phyloP scores from a whole-genome alignment of 495 filamentous ascomycete species.

The Aspergillus haitiensis region DNA sequence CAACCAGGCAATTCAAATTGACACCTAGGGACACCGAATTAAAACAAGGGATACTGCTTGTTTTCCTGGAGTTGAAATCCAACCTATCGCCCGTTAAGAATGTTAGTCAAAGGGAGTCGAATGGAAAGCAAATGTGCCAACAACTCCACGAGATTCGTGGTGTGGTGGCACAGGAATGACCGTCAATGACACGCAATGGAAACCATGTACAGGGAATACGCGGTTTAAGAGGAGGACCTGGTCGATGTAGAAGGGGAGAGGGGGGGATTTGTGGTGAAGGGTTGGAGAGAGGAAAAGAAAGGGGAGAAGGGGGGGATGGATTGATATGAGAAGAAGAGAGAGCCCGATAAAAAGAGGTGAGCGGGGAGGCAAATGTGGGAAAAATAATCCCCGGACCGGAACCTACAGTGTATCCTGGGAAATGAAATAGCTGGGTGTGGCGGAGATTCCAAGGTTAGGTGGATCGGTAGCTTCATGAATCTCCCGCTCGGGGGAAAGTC shows the following conservation, averaged over 20 bases:
- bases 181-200: neutral
- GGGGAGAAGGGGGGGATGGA: neutral
- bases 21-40: neutral
- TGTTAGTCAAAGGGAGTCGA: neutral
- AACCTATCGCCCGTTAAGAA: neutral
- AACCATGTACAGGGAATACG: neutral
- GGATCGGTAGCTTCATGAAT: slow-evolving; percentile 6
- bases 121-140: neutral
- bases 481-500: neutral
- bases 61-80: neutral
- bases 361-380: neutral
- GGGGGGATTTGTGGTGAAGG: slow-evolving; percentile 26
- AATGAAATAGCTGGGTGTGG: neutral
- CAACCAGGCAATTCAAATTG: neutral
- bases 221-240: neutral
- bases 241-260: neutral
- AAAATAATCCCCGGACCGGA: neutral
- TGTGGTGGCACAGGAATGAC: neutral
- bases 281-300: slow-evolving; percentile 9
- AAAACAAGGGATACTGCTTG: neutral
- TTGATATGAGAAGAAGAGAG: neutral
- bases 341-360: neutral
- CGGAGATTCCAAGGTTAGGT: neutral
- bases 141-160: neutral
- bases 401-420: neutral